Percentiles rank a stretch among this genome's conserved stretches.
phyloP scores from a whole-genome alignment of 1,139 yeast species.

The Blastobotrys elegans region DNA sequence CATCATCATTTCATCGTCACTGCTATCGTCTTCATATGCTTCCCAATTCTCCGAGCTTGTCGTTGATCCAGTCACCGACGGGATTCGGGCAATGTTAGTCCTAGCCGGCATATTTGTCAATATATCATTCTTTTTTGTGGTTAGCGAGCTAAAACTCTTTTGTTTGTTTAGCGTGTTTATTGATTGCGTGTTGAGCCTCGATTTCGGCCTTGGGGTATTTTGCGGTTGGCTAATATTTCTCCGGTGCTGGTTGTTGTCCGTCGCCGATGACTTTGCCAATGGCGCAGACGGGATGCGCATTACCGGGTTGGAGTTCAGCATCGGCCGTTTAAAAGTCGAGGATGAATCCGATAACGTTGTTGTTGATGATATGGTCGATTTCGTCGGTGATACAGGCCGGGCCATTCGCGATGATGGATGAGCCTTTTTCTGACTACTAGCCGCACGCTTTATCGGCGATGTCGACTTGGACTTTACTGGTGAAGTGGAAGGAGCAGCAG shows the following conservation, averaged over 20 bases:
- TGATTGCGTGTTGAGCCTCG: neutral
- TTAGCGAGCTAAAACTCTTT: neutral
- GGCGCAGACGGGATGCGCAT: constrained; percentile 7
- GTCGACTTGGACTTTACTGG: neutral
- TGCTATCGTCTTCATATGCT: constrained; percentile 22
- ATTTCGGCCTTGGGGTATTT: neutral
- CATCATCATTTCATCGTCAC: constrained; percentile 24
- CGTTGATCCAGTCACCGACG: constrained; percentile 12
- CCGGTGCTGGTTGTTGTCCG: neutral
- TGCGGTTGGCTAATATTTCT: constrained; percentile 5
- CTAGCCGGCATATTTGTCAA: neutral
- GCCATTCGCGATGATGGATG: neutral
- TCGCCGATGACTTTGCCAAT: neutral
- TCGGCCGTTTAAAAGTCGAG: constrained; percentile 3
- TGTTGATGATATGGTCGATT: neutral
- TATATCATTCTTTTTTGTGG: neutral
- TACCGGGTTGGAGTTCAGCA: neutral
- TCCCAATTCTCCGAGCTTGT: constrained; percentile 25
- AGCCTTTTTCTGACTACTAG: neutral
- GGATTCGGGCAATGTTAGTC: constrained; percentile 3
- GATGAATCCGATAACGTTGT: neutral
- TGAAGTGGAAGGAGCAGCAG: neutral
- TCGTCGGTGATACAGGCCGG: constrained; percentile 2
- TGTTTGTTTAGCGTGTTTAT: neutral
- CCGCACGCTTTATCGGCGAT: constrained; percentile 2